Percentiles rank a stretch among this genome's conserved stretches.
phyloP scores from a whole-genome alignment of 179 eudicot species.

The Carnegiea gigantea region DNA sequence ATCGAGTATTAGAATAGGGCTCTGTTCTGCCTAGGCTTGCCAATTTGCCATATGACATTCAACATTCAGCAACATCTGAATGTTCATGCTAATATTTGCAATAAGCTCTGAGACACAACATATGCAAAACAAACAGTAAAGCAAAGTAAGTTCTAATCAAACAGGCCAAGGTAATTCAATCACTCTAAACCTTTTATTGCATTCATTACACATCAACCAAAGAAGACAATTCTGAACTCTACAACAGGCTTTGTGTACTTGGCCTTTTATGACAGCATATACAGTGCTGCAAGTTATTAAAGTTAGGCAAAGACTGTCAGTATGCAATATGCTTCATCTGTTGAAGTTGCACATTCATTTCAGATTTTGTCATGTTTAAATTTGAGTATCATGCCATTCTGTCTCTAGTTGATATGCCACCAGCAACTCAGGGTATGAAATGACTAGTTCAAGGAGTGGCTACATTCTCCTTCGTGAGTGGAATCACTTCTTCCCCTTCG shows the following conservation, averaged over 20 bases:
- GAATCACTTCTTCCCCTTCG: conserved; percentile 67
- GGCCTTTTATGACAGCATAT: background rate
- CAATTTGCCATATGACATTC: too few species aligned
- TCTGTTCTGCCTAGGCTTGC: too few species aligned
- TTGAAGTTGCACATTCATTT: conserved; percentile 3
- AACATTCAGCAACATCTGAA: too few species aligned
- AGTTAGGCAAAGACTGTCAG: conserved; percentile 2
- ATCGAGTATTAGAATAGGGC: too few species aligned
- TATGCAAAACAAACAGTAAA: background rate
- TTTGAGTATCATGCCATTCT: background rate
- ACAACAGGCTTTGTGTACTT: conserved; percentile 3
- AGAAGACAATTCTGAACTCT: conserved; percentile 5
- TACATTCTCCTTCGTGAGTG: conserved; percentile 73
- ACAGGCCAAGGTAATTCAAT: background rate
- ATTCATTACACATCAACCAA: conserved; percentile 8
- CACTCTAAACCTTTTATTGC: conserved; percentile 8
- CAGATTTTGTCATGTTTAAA: background rate
- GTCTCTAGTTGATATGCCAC: background rate
- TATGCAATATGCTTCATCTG: conserved; percentile 6
- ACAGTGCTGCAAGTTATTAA: background rate
- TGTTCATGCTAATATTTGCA: too few species aligned
- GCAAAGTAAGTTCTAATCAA: background rate
- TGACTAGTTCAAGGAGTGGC: conserved; percentile 51
- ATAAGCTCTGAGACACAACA: too few species aligned
- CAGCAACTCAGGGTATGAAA: background rate